phyloP scores from a whole-genome alignment of 2,329 filamentous ascomycete species.

The Fusarium duplospermum region DNA sequence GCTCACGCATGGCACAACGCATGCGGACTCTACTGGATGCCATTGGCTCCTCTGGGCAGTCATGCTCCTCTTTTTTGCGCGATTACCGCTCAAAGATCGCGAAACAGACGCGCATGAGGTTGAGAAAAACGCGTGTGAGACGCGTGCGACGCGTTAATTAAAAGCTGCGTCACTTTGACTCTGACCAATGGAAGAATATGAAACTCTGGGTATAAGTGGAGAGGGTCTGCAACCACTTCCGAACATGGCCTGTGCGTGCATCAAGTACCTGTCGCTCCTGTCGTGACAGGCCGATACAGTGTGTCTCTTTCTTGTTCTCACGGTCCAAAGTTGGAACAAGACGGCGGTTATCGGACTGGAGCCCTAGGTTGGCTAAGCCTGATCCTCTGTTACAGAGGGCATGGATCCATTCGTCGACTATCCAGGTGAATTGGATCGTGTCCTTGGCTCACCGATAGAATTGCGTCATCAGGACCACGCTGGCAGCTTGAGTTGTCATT shows the following conservation, averaged over 20 bases:
- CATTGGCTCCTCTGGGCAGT: constrained; percentile 24
- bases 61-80: constrained; percentile 19
- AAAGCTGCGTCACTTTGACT: constrained; percentile 8
- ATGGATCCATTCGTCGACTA: not conserved
- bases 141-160: constrained; percentile 32
- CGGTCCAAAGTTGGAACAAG: not conserved
- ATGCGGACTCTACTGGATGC: constrained; percentile 4
- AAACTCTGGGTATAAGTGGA: constrained; percentile 20
- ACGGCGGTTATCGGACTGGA: not conserved
- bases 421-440: not conserved
- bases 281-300: constrained; percentile 24
- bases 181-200: constrained; percentile 30
- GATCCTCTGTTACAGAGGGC: not conserved
- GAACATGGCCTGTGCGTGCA: constrained; percentile 37
- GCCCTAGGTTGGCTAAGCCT: not conserved
- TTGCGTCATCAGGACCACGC: not conserved
- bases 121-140: constrained; percentile 14
- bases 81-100: constrained; percentile 22
- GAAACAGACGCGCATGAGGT: constrained; percentile 29
- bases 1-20: constrained; percentile 14
- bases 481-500: not conserved
- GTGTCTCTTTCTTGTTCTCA: not conserved
- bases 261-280: constrained; percentile 27
- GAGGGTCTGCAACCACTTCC: constrained; percentile 41
- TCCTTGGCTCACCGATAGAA: not conserved